Evolutionary conservation across 2,329 filamentous ascomycete species (phyloP).

Genomic region (Colletotrichum liaoningense): DNA sequence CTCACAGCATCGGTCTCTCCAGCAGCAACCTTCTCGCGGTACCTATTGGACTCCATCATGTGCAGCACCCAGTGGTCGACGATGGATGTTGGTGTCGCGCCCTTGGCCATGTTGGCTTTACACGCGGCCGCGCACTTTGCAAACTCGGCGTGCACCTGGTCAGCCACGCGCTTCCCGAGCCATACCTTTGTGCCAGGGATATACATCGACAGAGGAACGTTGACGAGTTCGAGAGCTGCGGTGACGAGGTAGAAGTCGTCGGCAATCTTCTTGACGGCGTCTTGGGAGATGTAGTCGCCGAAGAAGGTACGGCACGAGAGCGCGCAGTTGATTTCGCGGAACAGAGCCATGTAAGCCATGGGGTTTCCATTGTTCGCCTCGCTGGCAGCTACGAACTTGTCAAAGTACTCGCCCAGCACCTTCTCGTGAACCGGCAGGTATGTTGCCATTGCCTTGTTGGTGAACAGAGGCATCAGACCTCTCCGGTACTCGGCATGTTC

Average conservation of each 20-base stretch:
- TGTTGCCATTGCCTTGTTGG: slow-evolving; percentile 74
- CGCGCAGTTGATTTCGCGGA: slow-evolving; percentile 83
- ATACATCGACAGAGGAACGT: slow-evolving; percentile 77
- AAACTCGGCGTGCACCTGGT: slow-evolving; percentile 78
- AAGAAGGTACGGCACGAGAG: slow-evolving; percentile 84
- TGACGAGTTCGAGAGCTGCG: slow-evolving; percentile 82
- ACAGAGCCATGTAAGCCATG: slow-evolving; percentile 75
- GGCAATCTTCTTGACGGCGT: slow-evolving; percentile 78
- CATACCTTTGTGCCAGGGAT: slow-evolving; percentile 81
- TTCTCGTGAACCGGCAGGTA: slow-evolving; percentile 82
- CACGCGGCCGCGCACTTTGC: slow-evolving; percentile 77
- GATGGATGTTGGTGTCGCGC: slow-evolving; percentile 77
- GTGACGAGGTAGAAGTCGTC: slow-evolving; percentile 85
- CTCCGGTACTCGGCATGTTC: slow-evolving; percentile 83
- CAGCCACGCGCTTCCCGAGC: slow-evolving; percentile 80
- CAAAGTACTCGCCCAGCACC: slow-evolving; percentile 78
- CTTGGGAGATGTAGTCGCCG: slow-evolving; percentile 80
- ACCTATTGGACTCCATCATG: slow-evolving; percentile 78
- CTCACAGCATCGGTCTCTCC: slow-evolving; percentile 58
- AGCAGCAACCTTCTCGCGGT: slow-evolving; percentile 71
- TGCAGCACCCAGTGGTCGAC: slow-evolving; percentile 81
- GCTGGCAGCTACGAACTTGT: slow-evolving; percentile 73
- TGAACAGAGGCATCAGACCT: slow-evolving; percentile 80
- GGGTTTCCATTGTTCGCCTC: slow-evolving; percentile 63
- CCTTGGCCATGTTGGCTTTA: slow-evolving; percentile 77